Evolutionary conservation across 2,329 filamentous ascomycete genomes (phyloP), one percentile per base, ranked within the genome.

Genomic region (Waltergamsia citrina): DNA sequence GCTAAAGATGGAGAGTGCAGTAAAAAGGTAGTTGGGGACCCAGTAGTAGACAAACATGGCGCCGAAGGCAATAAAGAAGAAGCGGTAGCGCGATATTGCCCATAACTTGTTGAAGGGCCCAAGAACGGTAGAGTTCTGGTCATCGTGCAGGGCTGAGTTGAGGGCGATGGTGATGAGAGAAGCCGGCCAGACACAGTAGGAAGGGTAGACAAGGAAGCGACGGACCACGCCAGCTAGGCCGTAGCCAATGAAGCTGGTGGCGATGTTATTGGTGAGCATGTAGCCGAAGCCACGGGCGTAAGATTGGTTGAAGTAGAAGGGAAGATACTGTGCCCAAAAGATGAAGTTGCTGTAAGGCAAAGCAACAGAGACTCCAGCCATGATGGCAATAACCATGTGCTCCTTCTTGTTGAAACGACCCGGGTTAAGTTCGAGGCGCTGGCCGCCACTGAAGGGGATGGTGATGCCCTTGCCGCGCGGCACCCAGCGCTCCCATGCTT

Each of bases 321-420:
- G 49, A 14, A 40, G 38, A 6, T 45, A 49, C 34, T 70, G 66
- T 7, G 59, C 59, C 54, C 61, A 63, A 35, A 67, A 59, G 33
- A 69, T 63, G 42, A 61, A 57, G 45, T 62, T 62, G 4, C 63
- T 67, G 44, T 68, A 68, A 1, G 65, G 63, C 8, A 54, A 49
- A 36, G 56, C 56, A 41, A 56, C 64, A 20, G 59, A 59, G 5
- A 66, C 65, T 48, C 76, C 74, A 32, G 73, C 68, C 60, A 71
- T 72, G 41, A 74, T 69, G 4, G 67, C 67, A 23, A 74, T 67
- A n/a, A 76, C 51, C 58, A 72, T 70, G 43, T 77, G 72, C 48
- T 77, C 72, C 45, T 77, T 77, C 43, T 65, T 65, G 32, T 64
- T 69, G 48, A 75, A 76, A 1, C 60, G 62, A 0, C 70, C 69